Conservation (phyloP, 352 stramenopile genomes). For the Pilasporangium apinafurcum region DNA sequence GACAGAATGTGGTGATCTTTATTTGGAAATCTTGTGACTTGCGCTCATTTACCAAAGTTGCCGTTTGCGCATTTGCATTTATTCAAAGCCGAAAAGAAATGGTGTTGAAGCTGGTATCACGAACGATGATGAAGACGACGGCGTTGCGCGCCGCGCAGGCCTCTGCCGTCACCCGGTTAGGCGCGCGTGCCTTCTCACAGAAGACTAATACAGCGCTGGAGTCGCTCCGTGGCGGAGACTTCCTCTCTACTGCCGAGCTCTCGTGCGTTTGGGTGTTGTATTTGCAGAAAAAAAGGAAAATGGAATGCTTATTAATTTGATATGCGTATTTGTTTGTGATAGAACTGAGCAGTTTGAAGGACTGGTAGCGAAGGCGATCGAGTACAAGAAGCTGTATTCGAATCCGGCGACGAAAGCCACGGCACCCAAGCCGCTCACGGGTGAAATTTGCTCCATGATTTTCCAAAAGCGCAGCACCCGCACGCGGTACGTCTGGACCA, state of each 20-base stretch:
- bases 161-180: too few species aligned
- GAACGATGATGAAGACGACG: too few species aligned
- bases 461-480: conserved; percentile 93
- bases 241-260: conserved; percentile 68
- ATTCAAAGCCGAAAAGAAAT: too few species aligned
- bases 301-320: background rate
- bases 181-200: conserved; percentile 2
- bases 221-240: conserved; percentile 57
- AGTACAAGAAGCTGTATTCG: conserved; percentile 66
- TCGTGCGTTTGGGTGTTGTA: conserved; percentile 13
- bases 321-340: background rate
- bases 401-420: conserved; percentile 41
- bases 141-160: too few species aligned
- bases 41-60: too few species aligned
- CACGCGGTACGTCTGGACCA: conserved; percentile 48
- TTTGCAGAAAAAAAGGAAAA: background rate
- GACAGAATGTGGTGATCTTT: too few species aligned
- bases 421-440: conserved; percentile 52
- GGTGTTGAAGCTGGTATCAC: too few species aligned
- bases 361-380: conserved; percentile 59
- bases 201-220: conserved; percentile 14
- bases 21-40: too few species aligned
- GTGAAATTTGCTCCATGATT: conserved; percentile 90
- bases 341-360: conserved; percentile 36
- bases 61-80: too few species aligned